Evolutionary conservation across 177 flowering plant genomes (phyloP).

Genomic region (Telopea speciosissima): DNA sequence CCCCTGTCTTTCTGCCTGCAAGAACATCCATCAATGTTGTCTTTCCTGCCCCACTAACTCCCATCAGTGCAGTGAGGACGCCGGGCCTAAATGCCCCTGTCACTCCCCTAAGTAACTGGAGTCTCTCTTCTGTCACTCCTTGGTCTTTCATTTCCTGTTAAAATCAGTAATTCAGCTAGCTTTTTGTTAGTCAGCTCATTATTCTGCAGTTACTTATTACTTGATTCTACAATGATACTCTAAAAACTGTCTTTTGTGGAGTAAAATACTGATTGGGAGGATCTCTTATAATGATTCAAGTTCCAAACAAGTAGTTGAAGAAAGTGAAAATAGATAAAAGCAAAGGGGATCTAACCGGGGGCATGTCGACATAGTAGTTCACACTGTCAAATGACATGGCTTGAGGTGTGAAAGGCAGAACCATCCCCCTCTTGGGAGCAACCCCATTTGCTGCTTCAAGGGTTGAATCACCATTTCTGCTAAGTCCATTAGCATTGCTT

Average conservation of each 20-base stretch:
- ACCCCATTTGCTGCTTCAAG: conserved; percentile 9
- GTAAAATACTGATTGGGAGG: background rate
- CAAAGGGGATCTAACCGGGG: conserved; percentile 9
- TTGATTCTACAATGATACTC: background rate
- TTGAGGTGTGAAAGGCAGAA: conserved; percentile 16
- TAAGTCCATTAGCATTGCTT: background rate
- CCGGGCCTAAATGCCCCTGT: conserved; percentile 95
- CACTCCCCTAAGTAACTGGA: conserved; percentile 63
- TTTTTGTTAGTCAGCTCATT: background rate
- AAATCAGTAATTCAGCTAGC: background rate
- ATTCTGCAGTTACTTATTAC: background rate
- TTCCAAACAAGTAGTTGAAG: background rate
- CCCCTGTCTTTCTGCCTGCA: conserved; percentile 90
- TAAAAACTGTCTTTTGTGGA: background rate
- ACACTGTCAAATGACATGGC: conserved; percentile 16
- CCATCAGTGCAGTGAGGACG: conserved; percentile 85
- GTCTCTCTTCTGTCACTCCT: conserved; percentile 68
- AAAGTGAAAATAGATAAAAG: background rate
- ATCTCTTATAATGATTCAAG: background rate
- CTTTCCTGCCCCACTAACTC: conserved; percentile 95
- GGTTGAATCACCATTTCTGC: background rate
- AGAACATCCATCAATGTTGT: conserved; percentile 93
- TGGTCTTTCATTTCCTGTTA: conserved; percentile 82
- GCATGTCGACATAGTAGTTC: conserved; percentile 20
- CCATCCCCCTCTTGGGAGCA: conserved; percentile 15